A percentile compares a stretch with the other conserved stretches of the same genome.
Conservation (phyloP, 2,329 filamentous ascomycete species). For the Nigrograna mackinnonii region DNA sequence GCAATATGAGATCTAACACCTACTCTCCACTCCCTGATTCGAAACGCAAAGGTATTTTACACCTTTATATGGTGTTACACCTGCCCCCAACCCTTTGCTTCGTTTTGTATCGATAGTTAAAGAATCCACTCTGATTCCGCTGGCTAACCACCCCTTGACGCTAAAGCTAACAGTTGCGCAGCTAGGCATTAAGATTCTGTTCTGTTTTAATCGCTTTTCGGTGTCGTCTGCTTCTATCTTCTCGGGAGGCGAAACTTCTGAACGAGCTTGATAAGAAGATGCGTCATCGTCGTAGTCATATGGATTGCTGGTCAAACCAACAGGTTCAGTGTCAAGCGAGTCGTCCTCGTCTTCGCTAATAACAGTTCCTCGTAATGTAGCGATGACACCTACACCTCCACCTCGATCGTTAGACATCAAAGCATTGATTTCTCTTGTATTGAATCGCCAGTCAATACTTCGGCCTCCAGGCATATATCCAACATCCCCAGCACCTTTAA, state of each 20-base stretch:
- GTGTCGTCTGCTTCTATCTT: slow-evolving; percentile 20
- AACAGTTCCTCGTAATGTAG: slow-evolving; percentile 79
- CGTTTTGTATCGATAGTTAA: slow-evolving; percentile 71
- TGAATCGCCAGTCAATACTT: slow-evolving; percentile 80
- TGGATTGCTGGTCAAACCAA: slow-evolving; percentile 21
- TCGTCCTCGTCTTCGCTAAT: slow-evolving; percentile 62
- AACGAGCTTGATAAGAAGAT: slow-evolving; percentile 27
- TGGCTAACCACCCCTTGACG: slow-evolving; percentile 67
- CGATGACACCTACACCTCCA: slow-evolving; percentile 64
- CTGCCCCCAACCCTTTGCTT: slow-evolving; percentile 82
- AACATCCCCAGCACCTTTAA: slow-evolving; percentile 79
- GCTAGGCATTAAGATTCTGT: slow-evolving; percentile 52
- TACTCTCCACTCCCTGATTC: slow-evolving; percentile 55
- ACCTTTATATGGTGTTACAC: slow-evolving; percentile 93
- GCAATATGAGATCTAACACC: too few species aligned
- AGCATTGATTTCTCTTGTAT: slow-evolving; percentile 70
- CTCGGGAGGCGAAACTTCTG: slow-evolving; percentile 10
- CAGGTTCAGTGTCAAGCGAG: slow-evolving; percentile 41
- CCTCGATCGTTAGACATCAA: slow-evolving; percentile 41
- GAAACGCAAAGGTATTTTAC: slow-evolving; percentile 92
- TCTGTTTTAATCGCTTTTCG: slow-evolving; percentile 62
- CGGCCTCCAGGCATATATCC: slow-evolving; percentile 75
- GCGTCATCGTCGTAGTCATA: slow-evolving; percentile 37
- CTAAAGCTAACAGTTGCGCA: slow-evolving; percentile 52
- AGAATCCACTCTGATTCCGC: slow-evolving; percentile 66